phyloP scores from a whole-genome alignment of 257 asterid genomes.

The Salvia splendens region DNA sequence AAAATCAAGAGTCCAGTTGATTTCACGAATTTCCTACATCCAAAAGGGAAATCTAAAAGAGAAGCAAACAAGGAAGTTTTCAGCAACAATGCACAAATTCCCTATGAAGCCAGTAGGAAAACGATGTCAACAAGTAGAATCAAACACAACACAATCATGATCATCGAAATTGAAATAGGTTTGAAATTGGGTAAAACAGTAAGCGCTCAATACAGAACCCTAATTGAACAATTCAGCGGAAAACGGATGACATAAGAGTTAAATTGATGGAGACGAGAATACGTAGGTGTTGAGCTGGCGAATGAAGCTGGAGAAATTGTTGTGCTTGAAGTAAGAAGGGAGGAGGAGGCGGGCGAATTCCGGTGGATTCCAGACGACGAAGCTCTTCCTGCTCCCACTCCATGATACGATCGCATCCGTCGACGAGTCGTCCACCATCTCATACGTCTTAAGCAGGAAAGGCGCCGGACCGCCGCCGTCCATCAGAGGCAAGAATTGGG shows the following conservation, averaged over 20 bases:
- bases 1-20: no score
- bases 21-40: no score
- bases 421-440: conserved; percentile 77
- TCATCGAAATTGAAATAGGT: no score
- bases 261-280: conserved; percentile 20
- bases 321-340: conserved; percentile 32
- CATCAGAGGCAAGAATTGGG: conserved; percentile 29
- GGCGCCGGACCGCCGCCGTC: conserved; percentile 91
- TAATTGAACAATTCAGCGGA: conserved; percentile 5
- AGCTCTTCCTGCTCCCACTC: conserved; percentile 65
- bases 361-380: conserved; percentile 91
- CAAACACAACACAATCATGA: no score
- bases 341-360: conserved; percentile 80
- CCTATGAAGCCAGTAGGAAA: no score
- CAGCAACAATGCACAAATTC: no score
- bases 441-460: conserved; percentile 75
- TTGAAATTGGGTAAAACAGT: no score
- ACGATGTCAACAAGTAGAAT: no score
- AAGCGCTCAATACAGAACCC: neutral
- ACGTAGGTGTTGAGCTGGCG: conserved; percentile 97
- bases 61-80: no score
- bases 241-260: neutral
- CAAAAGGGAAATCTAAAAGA: no score
- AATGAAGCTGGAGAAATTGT: conserved; percentile 35
- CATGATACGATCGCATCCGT: conserved; percentile 83